Base-by-base conservation (phyloP, 2,329 filamentous ascomycete species). In the Mollisiaceae sp. region DNA sequence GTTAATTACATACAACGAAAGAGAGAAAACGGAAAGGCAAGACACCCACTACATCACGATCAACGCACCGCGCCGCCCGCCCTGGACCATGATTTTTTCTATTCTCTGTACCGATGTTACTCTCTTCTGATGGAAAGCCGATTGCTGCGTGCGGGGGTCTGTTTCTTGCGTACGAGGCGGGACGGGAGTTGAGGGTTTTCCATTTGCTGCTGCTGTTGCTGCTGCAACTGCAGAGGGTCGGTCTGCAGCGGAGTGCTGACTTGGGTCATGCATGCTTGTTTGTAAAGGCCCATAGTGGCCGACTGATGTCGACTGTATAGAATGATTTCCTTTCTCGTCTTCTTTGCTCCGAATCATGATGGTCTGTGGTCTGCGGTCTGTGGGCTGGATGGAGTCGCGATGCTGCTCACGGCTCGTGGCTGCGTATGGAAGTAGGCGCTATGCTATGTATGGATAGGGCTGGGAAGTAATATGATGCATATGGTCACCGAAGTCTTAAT, bases 391-490 rank as follows among this genome's bases (percentile, higher is more conserved):
- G 41, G 38, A n/a, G 36, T 47, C 41, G n/a, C n/a, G 39, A 24
- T 36, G 60, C 41, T n/a, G n/a, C n/a, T n/a, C n/a, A n/a, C n/a
- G n/a, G n/a, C n/a, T 39, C 39, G 58, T 27, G 36, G 24, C 50
- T 35, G 61, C 38, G 41, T 35, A 63, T 38, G 41, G 35, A 18
- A 56, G 45, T 59, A 58, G 43, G 55, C 20, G 60, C 38, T 64
- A n/a, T n/a, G n/a, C n/a, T n/a, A 38, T 70, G 67, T 73, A 72
- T 70, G 71, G 70, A 69, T 70, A 71, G 61, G 39, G 45, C 63
- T 60, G 65, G 67, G 63, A 70, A 70, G 60, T 71, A 73, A 73
- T 73, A 70, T 66, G 65, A 67, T 67, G 57, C 67, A 65, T 65
- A 64, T 67, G 62, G 56, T 69, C 60, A 67, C 36, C 27, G 62